These are phyloP conservation scores for Talaromyces sp. DNA, from an alignment of 2,329 filamentous ascomycete genomes.

Conservation along the genomic window DNA sequence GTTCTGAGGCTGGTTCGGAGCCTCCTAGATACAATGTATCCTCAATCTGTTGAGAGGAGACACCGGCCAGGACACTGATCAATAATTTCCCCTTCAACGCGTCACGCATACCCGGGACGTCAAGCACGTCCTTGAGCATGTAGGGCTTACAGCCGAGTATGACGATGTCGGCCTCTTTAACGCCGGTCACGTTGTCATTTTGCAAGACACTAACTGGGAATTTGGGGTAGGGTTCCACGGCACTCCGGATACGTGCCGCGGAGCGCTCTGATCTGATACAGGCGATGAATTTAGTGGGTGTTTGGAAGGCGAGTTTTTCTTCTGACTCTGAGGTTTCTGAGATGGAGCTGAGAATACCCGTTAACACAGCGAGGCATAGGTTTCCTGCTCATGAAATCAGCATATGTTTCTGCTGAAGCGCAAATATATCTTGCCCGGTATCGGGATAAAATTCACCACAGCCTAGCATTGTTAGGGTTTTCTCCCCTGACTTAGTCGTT, in stretches of 20 bases:
- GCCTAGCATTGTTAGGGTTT: slow-evolving; percentile 76
- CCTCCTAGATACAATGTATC: slow-evolving; percentile 57
- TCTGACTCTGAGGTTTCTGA: slow-evolving; percentile 40
- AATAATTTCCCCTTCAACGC: slow-evolving; percentile 76
- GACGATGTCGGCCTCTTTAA: slow-evolving; percentile 66
- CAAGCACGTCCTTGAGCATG: slow-evolving; percentile 65
- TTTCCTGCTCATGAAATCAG: slow-evolving; percentile 53
- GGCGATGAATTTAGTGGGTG: slow-evolving; percentile 74
- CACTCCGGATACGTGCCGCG: slow-evolving; percentile 63
- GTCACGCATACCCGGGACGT: slow-evolving; percentile 63
- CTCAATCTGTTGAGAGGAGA: slow-evolving; percentile 66
- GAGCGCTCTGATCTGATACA: slow-evolving; percentile 70
- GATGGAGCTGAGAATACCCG: slow-evolving; percentile 71
- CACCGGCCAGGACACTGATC: slow-evolving; percentile 75
- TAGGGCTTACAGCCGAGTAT: slow-evolving; percentile 79
- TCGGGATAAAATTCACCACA: slow-evolving; percentile 59
- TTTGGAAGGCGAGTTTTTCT: slow-evolving; percentile 38
- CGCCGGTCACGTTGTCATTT: slow-evolving; percentile 67
- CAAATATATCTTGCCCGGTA: neutral
- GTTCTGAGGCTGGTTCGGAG: slow-evolving; percentile 30
- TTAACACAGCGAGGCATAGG: slow-evolving; percentile 81
- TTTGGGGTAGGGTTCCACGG: slow-evolving; percentile 61
- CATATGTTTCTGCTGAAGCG: neutral
- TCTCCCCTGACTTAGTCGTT: slow-evolving; percentile 34
- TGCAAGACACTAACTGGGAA: slow-evolving; percentile 61